Evolutionary conservation across 2,329 filamentous ascomycete species (phyloP).

Genomic region (Rachicladosporium sp.): DNA sequence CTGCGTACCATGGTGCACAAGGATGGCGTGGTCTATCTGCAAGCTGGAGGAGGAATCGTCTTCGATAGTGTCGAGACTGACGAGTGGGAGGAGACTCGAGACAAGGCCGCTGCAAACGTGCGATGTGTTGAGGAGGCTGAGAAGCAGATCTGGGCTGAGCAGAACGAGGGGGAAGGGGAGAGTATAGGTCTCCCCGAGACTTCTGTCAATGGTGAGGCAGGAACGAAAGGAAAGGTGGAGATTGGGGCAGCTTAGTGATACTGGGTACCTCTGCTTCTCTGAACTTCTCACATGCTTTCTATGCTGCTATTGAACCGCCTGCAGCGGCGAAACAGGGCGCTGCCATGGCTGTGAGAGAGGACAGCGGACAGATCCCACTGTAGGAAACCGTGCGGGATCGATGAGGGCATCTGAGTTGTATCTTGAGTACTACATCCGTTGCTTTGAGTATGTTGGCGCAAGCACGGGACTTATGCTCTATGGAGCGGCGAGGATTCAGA

Average conservation of each 20-base stretch:
- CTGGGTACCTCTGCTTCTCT: too few species aligned
- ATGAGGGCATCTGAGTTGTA: too few species aligned
- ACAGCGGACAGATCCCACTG: too few species aligned
- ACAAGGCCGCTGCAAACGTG: constrained; percentile 87
- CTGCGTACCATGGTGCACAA: constrained; percentile 91
- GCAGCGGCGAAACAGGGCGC: too few species aligned
- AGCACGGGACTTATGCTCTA: too few species aligned
- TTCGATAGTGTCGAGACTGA: constrained; percentile 86
- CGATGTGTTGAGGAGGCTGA: constrained; percentile 78
- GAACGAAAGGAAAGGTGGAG: constrained; percentile 4
- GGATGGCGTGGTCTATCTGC: constrained; percentile 81
- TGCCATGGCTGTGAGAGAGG: too few species aligned
- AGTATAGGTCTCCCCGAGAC: not conserved
- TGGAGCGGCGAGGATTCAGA: too few species aligned
- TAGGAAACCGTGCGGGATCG: too few species aligned
- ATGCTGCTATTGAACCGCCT: too few species aligned
- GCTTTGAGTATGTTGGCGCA: too few species aligned
- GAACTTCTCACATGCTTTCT: too few species aligned
- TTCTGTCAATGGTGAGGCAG: not conserved
- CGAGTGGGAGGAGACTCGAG: constrained; percentile 93
- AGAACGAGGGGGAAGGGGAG: constrained; percentile 15
- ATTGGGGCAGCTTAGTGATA: constrained; percentile 2
- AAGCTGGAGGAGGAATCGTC: constrained; percentile 79
- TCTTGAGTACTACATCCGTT: too few species aligned
- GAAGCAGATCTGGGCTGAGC: constrained; percentile 46